Conservation (phyloP, 192 early-diverging fungal species). For the Coemansia sp. region DNA sequence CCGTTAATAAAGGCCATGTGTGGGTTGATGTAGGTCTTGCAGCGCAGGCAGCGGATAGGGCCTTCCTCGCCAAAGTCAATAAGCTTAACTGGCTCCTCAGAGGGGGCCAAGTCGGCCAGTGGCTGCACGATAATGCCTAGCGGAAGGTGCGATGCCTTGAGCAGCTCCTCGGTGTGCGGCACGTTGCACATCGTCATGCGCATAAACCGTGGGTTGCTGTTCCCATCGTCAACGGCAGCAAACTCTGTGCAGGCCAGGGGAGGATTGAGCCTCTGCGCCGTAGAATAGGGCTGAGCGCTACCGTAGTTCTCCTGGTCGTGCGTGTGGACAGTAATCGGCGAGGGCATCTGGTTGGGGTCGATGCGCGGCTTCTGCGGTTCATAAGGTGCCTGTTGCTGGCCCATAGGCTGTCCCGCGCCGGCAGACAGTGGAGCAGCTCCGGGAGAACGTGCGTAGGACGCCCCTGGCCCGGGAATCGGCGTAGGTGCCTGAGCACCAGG, state of each 20-base stretch:
- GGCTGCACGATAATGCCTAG: slow-evolving; percentile 91
- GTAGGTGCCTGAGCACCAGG: slow-evolving; percentile 44
- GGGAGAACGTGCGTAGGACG: slow-evolving; percentile 34
- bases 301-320: slow-evolving; percentile 75
- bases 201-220: slow-evolving; percentile 88
- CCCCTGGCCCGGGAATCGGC: slow-evolving; percentile 24
- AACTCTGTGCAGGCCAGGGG: slow-evolving; percentile 84
- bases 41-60: slow-evolving; percentile 87
- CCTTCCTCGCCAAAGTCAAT: slow-evolving; percentile 86
- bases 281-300: slow-evolving; percentile 67
- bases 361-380: slow-evolving; percentile 67
- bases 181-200: slow-evolving; percentile 88
- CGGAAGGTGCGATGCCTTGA: slow-evolving; percentile 78
- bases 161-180: slow-evolving; percentile 80
- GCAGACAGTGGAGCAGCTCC: slow-evolving; percentile 9
- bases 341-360: slow-evolving; percentile 94
- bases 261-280: slow-evolving; percentile 66
- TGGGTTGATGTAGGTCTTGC: slow-evolving; percentile 95
- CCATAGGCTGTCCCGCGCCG: slow-evolving; percentile 28
- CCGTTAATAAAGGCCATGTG: slow-evolving; percentile 86
- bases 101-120: slow-evolving; percentile 76
- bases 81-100: slow-evolving; percentile 78
- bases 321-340: slow-evolving; percentile 82
- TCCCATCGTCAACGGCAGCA: slow-evolving; percentile 89
- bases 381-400: slow-evolving; percentile 41